Evolutionary conservation across 495 filamentous ascomycete genomes (phyloP).

Genomic region (Lasiosphaeria hispida): DNA sequence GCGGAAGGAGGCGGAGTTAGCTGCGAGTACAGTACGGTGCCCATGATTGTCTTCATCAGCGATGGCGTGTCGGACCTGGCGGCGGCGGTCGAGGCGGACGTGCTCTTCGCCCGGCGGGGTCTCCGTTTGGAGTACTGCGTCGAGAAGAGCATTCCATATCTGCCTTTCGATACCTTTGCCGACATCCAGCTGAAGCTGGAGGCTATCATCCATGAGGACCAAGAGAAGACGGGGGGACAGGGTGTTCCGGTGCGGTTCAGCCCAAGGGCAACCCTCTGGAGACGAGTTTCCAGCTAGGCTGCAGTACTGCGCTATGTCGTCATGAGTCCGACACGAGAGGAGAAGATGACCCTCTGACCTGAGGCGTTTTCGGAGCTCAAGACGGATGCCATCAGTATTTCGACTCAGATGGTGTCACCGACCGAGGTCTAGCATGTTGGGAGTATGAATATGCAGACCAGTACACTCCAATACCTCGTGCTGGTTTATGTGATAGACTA

Average conservation of each 20-base stretch:
- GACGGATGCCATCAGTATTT: not conserved
- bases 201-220: conserved; percentile 58
- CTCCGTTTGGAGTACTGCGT: conserved; percentile 69
- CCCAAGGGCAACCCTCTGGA: conserved; percentile 70
- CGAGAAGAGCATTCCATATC: conserved; percentile 62
- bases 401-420: no score
- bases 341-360: conserved; percentile 68
- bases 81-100: conserved; percentile 70
- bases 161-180: conserved; percentile 64
- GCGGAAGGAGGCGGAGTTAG: conserved; percentile 49
- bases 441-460: no score
- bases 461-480: no score
- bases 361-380: conserved; percentile 53
- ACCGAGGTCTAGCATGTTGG: no score
- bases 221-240: conserved; percentile 61
- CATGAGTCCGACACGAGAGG: conserved; percentile 55
- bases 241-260: conserved; percentile 65
- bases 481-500: no score
- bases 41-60: conserved; percentile 73
- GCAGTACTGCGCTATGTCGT: conserved; percentile 55
- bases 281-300: conserved; percentile 57
- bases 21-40: conserved; percentile 61
- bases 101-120: conserved; percentile 69
- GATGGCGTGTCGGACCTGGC: conserved; percentile 76
- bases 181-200: conserved; percentile 66